Evolutionary conservation across 108 stramenopile genomes (phyloP).

Genomic region (Cylindrotheca fusiformis): DNA sequence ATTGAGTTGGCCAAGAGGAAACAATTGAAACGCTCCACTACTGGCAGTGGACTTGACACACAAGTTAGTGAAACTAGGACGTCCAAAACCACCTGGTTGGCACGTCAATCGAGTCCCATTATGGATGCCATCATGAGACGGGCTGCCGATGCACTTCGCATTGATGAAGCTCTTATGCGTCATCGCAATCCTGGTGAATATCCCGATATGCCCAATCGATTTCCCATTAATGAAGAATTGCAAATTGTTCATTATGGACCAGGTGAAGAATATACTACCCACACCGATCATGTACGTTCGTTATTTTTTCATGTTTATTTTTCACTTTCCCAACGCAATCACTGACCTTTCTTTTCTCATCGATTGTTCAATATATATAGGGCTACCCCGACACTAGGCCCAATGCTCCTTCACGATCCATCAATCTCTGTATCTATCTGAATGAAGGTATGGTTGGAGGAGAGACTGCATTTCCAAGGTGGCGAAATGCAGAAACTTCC

Average conservation of each 20-base stretch:
- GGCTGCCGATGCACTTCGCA: constrained; percentile 41
- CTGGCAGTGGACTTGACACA: constrained; percentile 12
- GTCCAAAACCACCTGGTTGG: constrained; percentile 40
- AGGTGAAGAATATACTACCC: constrained; percentile 46
- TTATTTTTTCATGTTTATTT: no score
- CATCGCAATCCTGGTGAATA: constrained; percentile 13
- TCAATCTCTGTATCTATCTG: constrained; percentile 67
- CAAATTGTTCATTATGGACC: constrained; percentile 51
- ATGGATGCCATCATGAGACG: constrained; percentile 44
- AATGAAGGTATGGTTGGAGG: constrained; percentile 51
- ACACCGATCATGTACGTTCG: constrained; percentile 59
- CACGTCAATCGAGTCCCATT: constrained; percentile 30
- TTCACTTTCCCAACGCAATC: no score
- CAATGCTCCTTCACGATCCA: constrained; percentile 31
- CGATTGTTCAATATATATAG: no score
- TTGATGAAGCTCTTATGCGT: constrained; percentile 54
- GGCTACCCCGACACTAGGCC: constrained; percentile 31
- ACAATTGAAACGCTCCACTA: constrained; percentile 47
- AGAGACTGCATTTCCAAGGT: constrained; percentile 51
- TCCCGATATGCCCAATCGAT: neutral
- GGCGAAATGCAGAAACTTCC: constrained; percentile 34
- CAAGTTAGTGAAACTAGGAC: constrained; percentile 45
- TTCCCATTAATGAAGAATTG: constrained; percentile 37
- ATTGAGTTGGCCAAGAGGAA: constrained; percentile 23
- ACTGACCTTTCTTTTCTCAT: constrained; percentile 47